Evolutionary conservation across 352 stramenopile genomes (phyloP).

Genomic region (Globisporangium lucens): DNA sequence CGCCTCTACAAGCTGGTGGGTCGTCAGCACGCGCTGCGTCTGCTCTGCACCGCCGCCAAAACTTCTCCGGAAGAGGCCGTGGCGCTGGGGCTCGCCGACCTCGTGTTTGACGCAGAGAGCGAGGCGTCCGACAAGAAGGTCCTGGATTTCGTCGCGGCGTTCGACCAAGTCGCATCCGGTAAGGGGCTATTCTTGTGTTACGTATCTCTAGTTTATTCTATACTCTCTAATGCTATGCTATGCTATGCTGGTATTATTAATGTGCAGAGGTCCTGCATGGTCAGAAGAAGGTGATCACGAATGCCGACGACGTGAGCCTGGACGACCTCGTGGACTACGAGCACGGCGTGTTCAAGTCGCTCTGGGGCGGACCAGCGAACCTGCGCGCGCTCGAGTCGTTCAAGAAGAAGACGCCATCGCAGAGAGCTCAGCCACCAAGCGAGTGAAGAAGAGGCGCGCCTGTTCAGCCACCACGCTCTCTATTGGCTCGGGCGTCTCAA

Average conservation of each 20-base stretch:
- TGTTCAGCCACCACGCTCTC: neutral
- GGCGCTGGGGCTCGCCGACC: conserved; percentile 66
- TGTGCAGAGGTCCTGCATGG: conserved; percentile 61
- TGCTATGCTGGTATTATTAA: neutral
- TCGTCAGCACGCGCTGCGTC: conserved; percentile 55
- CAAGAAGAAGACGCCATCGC: conserved; percentile 32
- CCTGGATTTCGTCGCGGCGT: conserved; percentile 51
- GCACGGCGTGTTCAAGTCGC: conserved; percentile 56
- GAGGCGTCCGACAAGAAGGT: conserved; percentile 29
- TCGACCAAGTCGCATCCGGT: conserved; percentile 55
- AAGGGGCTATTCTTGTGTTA: neutral
- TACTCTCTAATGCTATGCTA: no score
- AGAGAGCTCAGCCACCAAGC: neutral
- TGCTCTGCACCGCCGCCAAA: conserved; percentile 73
- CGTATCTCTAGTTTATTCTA: no score
- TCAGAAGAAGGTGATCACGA: conserved; percentile 68
- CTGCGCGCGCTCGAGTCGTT: conserved; percentile 57
- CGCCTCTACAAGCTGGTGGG: conserved; percentile 79
- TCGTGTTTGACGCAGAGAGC: conserved; percentile 37
- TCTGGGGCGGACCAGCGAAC: conserved; percentile 79
- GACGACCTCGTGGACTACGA: conserved; percentile 60
- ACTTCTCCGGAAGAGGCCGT: conserved; percentile 42
- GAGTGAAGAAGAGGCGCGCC: neutral
- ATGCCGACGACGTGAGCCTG: conserved; percentile 64
- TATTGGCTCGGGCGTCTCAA: neutral